These are phyloP conservation scores for Pythium aristosporum DNA, from an alignment of 352 stramenopile genomes.

Conservation along the genomic window DNA sequence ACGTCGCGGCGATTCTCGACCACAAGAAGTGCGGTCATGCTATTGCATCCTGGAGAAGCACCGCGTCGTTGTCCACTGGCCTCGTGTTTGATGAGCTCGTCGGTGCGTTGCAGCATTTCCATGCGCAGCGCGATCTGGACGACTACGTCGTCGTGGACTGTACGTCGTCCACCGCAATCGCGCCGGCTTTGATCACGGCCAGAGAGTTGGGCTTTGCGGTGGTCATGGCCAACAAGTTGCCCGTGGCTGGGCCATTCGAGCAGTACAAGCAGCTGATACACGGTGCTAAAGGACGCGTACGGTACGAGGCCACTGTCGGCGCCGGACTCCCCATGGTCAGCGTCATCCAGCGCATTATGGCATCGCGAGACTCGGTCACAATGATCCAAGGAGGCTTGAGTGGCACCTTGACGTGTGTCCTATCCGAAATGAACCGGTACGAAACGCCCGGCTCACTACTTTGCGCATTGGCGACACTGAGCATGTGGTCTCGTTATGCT, in stretches of 20 bases:
- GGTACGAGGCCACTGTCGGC: conserved; percentile 62
- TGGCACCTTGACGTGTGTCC: conserved; percentile 64
- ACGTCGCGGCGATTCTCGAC: conserved; percentile 12
- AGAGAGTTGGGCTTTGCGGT: conserved; percentile 34
- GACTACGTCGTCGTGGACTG: conserved; percentile 35
- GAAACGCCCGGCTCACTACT: not conserved
- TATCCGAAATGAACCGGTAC: conserved; percentile 37
- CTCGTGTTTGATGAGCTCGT: conserved; percentile 6
- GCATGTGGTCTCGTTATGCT: not conserved
- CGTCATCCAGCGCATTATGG: conserved; percentile 47
- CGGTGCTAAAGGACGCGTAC: conserved; percentile 21
- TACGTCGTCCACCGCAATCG: conserved; percentile 25
- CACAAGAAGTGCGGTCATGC: conserved; percentile 13
- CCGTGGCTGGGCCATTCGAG: conserved; percentile 32
- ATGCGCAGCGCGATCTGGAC: conserved; percentile 4
- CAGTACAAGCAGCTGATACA: conserved; percentile 38
- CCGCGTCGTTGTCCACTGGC: not conserved
- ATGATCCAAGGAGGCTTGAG: conserved; percentile 55
- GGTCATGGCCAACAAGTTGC: conserved; percentile 55
- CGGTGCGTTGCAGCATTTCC: conserved; percentile 17
- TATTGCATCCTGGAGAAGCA: not conserved
- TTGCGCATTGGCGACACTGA: not conserved
- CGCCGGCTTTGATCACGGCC: conserved; percentile 19
- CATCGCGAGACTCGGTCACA: conserved; percentile 44
- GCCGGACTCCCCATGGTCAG: conserved; percentile 60